Percentiles rank a stretch among this genome's conserved stretches.
These are phyloP conservation scores for Cryomyces antarcticus DNA, from an alignment of 495 filamentous ascomycete species.

Conservation along the genomic window DNA sequence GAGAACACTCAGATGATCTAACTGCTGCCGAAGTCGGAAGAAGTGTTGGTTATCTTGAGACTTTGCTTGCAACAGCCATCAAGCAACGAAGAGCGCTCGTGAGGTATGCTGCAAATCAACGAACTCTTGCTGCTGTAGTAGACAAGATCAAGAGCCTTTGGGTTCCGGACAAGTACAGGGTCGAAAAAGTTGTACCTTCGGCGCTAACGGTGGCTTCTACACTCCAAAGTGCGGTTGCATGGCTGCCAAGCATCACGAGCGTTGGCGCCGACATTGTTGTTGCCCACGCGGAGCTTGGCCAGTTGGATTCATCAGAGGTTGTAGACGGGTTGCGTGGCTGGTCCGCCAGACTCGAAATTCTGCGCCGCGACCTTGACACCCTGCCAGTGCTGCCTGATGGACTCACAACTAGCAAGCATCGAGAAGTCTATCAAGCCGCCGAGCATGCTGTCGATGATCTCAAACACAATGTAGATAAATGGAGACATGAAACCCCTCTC, in stretches of 20 bases:
- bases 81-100: slow-evolving; percentile 41
- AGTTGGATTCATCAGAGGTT: slow-evolving; percentile 6
- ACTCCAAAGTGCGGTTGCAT: slow-evolving; percentile 3
- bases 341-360: background rate
- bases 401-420: slow-evolving; percentile 5
- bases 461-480: slow-evolving; percentile 1
- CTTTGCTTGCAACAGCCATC: slow-evolving; percentile 46
- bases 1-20: slow-evolving; percentile 66
- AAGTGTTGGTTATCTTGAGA: slow-evolving; percentile 65
- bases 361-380: background rate
- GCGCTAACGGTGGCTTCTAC: background rate
- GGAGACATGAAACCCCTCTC: slow-evolving; percentile 3
- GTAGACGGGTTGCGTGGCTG: slow-evolving; percentile 4
- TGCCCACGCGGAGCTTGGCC: slow-evolving; percentile 13
- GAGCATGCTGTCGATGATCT: slow-evolving; percentile 1
- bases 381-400: slow-evolving; percentile 5
- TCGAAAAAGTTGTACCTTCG: background rate
- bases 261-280: slow-evolving; percentile 5
- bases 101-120: slow-evolving; percentile 19
- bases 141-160: slow-evolving; percentile 14
- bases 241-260: slow-evolving; percentile 6
- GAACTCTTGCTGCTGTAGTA: slow-evolving; percentile 18
- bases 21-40: slow-evolving; percentile 54
- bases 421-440: background rate
- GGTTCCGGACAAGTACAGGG: background rate